Percentiles rank a stretch among this genome's conserved stretches.
These are phyloP conservation scores for Mrakia gelida DNA, from an alignment of 768 basidiomycete species.

Conservation along the genomic window DNA sequence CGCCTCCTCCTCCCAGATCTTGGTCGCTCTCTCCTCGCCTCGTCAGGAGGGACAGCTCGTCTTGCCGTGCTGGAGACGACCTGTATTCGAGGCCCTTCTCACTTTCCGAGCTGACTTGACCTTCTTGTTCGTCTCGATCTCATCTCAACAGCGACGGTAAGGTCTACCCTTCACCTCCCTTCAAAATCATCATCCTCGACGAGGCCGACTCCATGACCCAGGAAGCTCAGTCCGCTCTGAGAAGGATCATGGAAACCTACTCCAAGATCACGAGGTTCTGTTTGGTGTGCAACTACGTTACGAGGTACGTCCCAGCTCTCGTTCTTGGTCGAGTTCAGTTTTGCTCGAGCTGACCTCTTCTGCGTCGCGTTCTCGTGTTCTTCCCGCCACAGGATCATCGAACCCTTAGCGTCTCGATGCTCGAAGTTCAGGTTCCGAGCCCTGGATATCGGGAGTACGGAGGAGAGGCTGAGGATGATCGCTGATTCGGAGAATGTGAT, in stretches of 20 bases:
- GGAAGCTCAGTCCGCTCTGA: conserved; percentile 92
- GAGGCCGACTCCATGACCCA: conserved; percentile 99
- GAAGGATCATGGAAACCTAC: conserved; percentile 99
- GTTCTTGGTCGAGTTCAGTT: neutral
- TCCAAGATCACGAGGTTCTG: conserved; percentile 96
- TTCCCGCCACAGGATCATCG: conserved; percentile 72
- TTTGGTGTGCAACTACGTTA: conserved; percentile 98
- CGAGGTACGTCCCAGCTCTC: conserved; percentile 58
- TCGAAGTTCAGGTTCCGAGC: conserved; percentile 98
- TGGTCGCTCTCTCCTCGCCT: neutral
- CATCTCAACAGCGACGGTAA: conserved; percentile 47
- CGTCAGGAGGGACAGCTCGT: neutral
- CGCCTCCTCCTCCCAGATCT: neutral
- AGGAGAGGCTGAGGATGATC: conserved; percentile 70
- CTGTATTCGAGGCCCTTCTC: neutral
- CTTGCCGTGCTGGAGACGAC: too few species aligned
- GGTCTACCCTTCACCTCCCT: conserved; percentile 91
- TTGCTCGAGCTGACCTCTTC: neutral
- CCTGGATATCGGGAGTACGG: conserved; percentile 71
- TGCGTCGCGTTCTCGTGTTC: neutral
- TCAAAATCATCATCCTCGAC: conserved; percentile 97
- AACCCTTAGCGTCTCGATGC: conserved; percentile 96
- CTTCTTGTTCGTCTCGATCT: neutral
- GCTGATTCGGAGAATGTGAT: conserved; percentile 67
- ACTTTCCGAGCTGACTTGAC: neutral